phyloP scores from a whole-genome alignment of 2,329 filamentous ascomycete genomes.

The Neobulgaria alba region DNA sequence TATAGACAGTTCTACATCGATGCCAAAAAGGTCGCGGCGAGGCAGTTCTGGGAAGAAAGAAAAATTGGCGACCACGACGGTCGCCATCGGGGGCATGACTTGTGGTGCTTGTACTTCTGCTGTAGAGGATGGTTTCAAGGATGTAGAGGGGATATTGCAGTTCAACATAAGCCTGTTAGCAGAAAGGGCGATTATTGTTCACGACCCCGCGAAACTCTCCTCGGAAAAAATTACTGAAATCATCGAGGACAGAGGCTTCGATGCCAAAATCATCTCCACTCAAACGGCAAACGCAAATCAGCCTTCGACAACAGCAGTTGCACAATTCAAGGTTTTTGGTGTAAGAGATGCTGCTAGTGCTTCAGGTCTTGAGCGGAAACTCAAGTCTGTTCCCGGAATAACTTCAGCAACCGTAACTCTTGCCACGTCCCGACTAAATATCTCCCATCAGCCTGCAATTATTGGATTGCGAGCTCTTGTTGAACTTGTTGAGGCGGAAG shows the following conservation, averaged over 20 bases:
- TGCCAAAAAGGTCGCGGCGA: constrained; percentile 23
- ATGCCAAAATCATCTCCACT: constrained; percentile 73
- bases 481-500: constrained; percentile 69
- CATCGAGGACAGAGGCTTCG: constrained; percentile 87
- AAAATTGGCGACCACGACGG: constrained; percentile 62
- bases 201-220: constrained; percentile 64
- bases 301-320: constrained; percentile 47
- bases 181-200: constrained; percentile 80
- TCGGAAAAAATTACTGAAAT: constrained; percentile 69
- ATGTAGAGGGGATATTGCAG: constrained; percentile 67
- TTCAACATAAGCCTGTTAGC: constrained; percentile 95
- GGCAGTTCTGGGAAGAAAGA: constrained; percentile 21
- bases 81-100: constrained; percentile 94
- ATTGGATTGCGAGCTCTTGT: constrained; percentile 78
- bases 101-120: constrained; percentile 94
- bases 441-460: constrained; percentile 62
- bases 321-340: constrained; percentile 81
- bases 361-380: constrained; percentile 57
- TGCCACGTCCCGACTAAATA: constrained; percentile 61
- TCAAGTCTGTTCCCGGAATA: constrained; percentile 62
- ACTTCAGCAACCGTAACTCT: constrained; percentile 66
- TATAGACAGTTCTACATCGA: constrained; percentile 51
- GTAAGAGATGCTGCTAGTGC: constrained; percentile 64
- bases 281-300: constrained; percentile 49
- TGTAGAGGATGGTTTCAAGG: constrained; percentile 73